Conservation (phyloP, 2,329 filamentous ascomycete species). For the Trichoderma atrobrunneum region DNA sequence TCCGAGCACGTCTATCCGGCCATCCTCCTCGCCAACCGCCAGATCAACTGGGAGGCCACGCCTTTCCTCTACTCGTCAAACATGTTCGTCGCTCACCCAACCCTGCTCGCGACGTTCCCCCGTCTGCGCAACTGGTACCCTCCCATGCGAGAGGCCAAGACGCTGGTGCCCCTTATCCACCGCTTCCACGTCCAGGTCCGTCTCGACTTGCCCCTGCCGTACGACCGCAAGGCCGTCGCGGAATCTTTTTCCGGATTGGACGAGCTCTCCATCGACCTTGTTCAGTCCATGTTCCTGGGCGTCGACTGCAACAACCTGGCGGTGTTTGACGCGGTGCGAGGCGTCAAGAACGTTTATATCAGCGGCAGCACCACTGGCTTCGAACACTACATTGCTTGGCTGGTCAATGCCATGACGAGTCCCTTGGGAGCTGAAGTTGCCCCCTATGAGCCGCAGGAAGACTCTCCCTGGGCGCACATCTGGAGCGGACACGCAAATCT, state of each 20-base stretch:
- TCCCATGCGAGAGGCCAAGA: constrained; percentile 30
- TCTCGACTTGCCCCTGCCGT: constrained; percentile 40
- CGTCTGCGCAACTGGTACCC: constrained; percentile 36
- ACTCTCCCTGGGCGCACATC: constrained; percentile 18
- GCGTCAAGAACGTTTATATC: constrained; percentile 37
- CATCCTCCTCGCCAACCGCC: constrained; percentile 41
- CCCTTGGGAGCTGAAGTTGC: constrained; percentile 24
- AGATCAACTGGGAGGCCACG: constrained; percentile 41
- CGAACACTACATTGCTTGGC: constrained; percentile 42
- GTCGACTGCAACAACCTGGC: constrained; percentile 38
- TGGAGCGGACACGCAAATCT: constrained; percentile 23
- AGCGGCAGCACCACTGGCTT: constrained; percentile 41
- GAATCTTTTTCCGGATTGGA: constrained; percentile 37
- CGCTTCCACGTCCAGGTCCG: constrained; percentile 41
- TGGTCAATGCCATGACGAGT: constrained; percentile 38
- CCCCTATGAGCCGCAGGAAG: constrained; percentile 22
- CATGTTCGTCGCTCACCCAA: constrained; percentile 43
- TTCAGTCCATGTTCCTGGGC: constrained; percentile 39
- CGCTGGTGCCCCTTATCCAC: constrained; percentile 34
- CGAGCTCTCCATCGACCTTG: constrained; percentile 40
- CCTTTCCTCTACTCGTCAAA: constrained; percentile 44
- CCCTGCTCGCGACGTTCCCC: constrained; percentile 41
- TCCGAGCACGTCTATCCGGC: constrained; percentile 31
- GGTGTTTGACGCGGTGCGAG: constrained; percentile 43
- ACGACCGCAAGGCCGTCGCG: constrained; percentile 30